Conservation (phyloP, 169 alveolate genomes). For the Babesia divergens region DNA sequence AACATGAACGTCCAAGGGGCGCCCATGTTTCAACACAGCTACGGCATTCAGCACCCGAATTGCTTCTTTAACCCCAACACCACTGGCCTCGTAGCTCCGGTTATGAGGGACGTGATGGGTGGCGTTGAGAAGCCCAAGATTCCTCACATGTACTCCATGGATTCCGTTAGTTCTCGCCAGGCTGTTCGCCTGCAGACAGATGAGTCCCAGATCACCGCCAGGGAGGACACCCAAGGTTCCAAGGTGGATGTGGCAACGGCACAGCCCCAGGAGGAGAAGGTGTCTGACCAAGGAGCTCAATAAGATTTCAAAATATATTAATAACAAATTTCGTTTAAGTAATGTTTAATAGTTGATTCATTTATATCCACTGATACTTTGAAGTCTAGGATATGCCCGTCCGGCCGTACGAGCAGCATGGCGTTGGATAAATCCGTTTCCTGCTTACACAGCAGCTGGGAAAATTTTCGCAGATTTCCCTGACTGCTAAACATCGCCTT, state of each 20-base stretch:
- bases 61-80: slow-evolving; percentile 83
- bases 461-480: background rate
- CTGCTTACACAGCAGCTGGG: background rate
- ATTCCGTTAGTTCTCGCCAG: background rate
- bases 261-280: background rate
- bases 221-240: background rate
- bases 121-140: slow-evolving; percentile 64
- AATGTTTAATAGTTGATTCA: background rate
- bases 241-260: background rate
- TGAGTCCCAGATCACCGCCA: slow-evolving; percentile 5
- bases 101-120: slow-evolving; percentile 79
- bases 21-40: slow-evolving; percentile 67
- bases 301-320: background rate
- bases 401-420: slow-evolving; percentile 42
- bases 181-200: slow-evolving; percentile 31
- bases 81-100: slow-evolving; percentile 84
- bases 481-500: slow-evolving; percentile 22
- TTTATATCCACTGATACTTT: background rate
- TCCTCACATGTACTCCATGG: slow-evolving; percentile 57
- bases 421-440: slow-evolving; percentile 10
- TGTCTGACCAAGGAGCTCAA: background rate
- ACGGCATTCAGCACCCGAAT: slow-evolving; percentile 73
- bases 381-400: slow-evolving; percentile 34
- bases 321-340: background rate
- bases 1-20: slow-evolving; percentile 53